Evolutionary conservation across 495 filamentous ascomycete genomes (phyloP), one percentile per base, ranked within the genome.

Genomic region (Parathielavia appendiculata): DNA sequence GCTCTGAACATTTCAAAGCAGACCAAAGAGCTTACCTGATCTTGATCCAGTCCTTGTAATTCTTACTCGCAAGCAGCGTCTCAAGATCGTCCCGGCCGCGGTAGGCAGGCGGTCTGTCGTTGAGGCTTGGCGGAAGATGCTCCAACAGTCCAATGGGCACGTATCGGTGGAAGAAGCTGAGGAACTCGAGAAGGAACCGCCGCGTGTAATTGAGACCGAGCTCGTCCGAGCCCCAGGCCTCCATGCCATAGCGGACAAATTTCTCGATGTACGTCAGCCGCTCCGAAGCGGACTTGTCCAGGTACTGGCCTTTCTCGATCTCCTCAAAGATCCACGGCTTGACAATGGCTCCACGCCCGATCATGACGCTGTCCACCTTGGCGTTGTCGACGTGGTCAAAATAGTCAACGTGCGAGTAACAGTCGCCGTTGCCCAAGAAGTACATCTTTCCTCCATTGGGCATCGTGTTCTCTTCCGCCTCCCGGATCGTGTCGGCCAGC

Each of bases 241-340:
- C 90, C 55, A 98, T 80, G 5, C 93, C 95, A 65, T 93, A 96
- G 32, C 86, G 83, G 19, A 80, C 89, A 69, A 95, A 98, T 65
- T 90, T 89, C 71, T 92, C 88, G 17, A 98, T 74, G 62, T 92
- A 86, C n/a, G 75, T 71, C 40, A 98, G 75, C 36, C 93, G 86
- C 80, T 98, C 93, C 0, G 84, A 79, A 10, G 91, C 87, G 16
- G 88, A 87, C 67, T 97, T 98, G 76, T 98, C 93, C 17, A 98
- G 80, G 63, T 97, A 96, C 71, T 97, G 95, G 1, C 89, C 87
- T 36, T 82, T 79, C 59, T 87, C 83, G 58, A 98, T 97, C 71
- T 98, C 93, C 68, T 97, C 93, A 68, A 97, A 98, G 51, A 98
- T 73, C 93, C 93, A 98, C 1, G 95, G 91, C 74, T 97, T 98